Evolutionary conservation across 2,329 filamentous ascomycete species (phyloP), one percentile per base, ranked within the genome.

Genomic region (Atkinsonella texensis): DNA sequence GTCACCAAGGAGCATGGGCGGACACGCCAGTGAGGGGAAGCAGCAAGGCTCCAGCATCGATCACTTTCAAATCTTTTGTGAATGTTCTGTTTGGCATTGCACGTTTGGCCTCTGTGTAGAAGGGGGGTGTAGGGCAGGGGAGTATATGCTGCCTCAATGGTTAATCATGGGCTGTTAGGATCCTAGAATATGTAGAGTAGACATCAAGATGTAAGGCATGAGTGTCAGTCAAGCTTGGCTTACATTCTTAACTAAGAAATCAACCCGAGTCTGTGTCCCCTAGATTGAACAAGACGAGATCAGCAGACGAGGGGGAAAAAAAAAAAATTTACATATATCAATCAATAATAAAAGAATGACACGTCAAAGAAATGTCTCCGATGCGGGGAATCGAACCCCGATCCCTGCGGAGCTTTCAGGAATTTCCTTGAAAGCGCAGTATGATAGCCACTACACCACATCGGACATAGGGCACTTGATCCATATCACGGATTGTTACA

Each of bases 351-450:
- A 40, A 50, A 35, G n/a, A 39, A n/a, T 35, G 4, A 45, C 20
- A 44, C 13, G 31, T 8, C 10, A 52, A 52, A 53, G 52, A 47
- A 38, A 20, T 15, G 46, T 52, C 54, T 57, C 56, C 56, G 54
- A 53, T 56, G 56, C 56, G 56, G 56, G 56, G 56, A 57, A 56
- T 57, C 56, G 56, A 57, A 57, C 56, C 56, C 56, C 56, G 56
- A 55, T 56, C 56, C 54, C 56, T 57, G 54, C 56, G 56, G 56
- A 38, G 33, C 52, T 55, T 55, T 15, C 46, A 48, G 15, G 49
- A 28, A 33, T 57, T 1, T 4, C 35, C 35, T 38, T 38, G 56
- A 57, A 57, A 57, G 54, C 56, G 56, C 54, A 57, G 56, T 56
- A 57, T 57, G 54, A 56, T 57, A 57, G 54, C 56, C 56, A 54